Evolutionary conservation across 495 filamentous ascomycete genomes (phyloP), one percentile per base, ranked within the genome.

Genomic region (Cairneyella variabilis): DNA sequence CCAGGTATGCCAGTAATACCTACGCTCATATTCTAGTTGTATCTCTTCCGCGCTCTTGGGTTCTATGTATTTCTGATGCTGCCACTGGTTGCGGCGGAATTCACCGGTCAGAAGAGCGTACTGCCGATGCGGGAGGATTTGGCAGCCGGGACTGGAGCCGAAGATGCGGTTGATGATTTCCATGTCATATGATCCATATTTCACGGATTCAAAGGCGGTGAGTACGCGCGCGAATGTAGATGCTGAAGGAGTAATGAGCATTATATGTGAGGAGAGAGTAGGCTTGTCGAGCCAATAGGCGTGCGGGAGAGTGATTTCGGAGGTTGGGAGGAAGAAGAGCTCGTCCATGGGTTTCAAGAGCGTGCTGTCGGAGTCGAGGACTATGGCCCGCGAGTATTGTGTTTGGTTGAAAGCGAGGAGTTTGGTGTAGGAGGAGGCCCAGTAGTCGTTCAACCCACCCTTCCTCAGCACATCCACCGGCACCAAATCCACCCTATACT

Each of bases 101-200:
- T 91, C 89, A 3, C 80, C 80, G 21, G 82, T 83, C 3, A 90
- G 61, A 7, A 91, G 67, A 3, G 79, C 83, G 61, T 89, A 92
- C 18, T 77, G 77, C 18, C 84, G 77, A 61, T 92, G 89, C 2
- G 90, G 90, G 0, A 95, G 72, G 11, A 93, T 78, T 61, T 88
- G 65, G 1, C 86, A 87, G 27, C 65, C 79, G 22, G 84, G 75
- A n/a, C n/a, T n/a, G n/a, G n/a, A n/a, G 0, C 69, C 74, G 50
- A 87, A 91, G n/a, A 87, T 76, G 1, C 71, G 62, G 59, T 92
- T 91, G 34, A 92, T 62, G 1, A 91, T 71, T 52, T 91, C 86
- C 85, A 88, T 88, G 53, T 89, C 83, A 43, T 82, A 87, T 21
- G 74, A 71, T 16, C 71, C 69, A n/a, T 49, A 37, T 12, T 51